These are phyloP conservation scores for Euryodendron excelsum DNA, from an alignment of 148 eudicot species.

Conservation along the genomic window DNA sequence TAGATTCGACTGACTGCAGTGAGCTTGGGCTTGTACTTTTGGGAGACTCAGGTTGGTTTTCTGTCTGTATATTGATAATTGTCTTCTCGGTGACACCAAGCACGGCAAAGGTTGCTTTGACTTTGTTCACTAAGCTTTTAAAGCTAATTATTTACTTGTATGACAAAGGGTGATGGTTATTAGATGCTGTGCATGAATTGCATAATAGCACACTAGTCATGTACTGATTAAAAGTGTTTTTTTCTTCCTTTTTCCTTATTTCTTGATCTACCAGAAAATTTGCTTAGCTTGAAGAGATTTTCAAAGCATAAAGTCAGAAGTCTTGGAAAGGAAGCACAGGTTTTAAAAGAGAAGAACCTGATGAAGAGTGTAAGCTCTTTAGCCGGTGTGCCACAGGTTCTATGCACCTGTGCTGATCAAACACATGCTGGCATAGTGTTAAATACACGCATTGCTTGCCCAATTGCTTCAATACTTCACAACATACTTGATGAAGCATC, in stretches of 20 bases:
- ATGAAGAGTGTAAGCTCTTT: constrained; percentile 50
- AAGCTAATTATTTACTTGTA: neutral
- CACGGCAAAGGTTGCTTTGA: neutral
- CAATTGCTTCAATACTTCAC: constrained; percentile 63
- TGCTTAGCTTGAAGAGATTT: constrained; percentile 77
- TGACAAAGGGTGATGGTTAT: neutral
- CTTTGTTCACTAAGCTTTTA: constrained; percentile 1
- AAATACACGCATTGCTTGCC: constrained; percentile 70
- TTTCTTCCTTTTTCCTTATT: neutral
- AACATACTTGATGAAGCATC: constrained; percentile 70
- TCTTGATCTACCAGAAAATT: constrained; percentile 39
- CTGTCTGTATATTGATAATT: neutral
- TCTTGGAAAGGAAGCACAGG: constrained; percentile 77
- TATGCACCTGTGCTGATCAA: constrained; percentile 77
- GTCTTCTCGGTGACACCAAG: too few species aligned
- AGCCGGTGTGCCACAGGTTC: constrained; percentile 60
- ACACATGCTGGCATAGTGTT: constrained; percentile 73
- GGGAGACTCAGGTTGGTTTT: constrained; percentile 59
- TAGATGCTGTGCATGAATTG: neutral
- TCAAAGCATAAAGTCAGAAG: constrained; percentile 69
- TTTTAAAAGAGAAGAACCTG: constrained; percentile 72
- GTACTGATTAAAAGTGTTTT: neutral
- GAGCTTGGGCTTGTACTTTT: constrained; percentile 81
- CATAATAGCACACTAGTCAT: neutral
- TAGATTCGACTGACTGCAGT: constrained; percentile 81